A percentile compares a stretch with the other conserved stretches of the same genome.
These are phyloP conservation scores for Spergularia bocconei DNA, from an alignment of 148 eudicot genomes.

Conservation along the genomic window DNA sequence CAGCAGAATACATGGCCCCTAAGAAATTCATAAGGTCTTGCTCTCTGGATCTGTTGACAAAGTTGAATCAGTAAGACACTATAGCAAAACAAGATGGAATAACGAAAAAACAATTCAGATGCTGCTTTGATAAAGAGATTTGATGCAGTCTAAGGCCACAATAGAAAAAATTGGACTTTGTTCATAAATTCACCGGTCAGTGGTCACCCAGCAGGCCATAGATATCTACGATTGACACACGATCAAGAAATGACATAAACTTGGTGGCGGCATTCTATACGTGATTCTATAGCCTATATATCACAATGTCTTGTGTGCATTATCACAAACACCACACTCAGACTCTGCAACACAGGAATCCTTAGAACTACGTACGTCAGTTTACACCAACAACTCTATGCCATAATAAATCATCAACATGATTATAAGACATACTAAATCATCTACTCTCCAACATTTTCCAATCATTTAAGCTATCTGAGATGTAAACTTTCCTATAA, in stretches of 20 bases:
- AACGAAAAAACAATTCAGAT: too few relatives aligned
- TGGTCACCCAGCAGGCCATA: too few relatives aligned
- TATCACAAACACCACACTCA: not conserved
- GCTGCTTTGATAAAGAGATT: too few relatives aligned
- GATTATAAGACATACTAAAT: not conserved
- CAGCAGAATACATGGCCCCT: constrained; percentile 60
- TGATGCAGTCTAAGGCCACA: too few relatives aligned
- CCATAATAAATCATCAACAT: not conserved
- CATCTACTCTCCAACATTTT: not conserved
- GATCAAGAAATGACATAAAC: too few relatives aligned
- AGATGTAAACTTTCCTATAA: not conserved
- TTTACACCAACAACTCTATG: not conserved
- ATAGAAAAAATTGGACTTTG: too few relatives aligned
- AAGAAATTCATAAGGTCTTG: constrained; percentile 61
- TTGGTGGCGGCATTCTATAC: too few relatives aligned
- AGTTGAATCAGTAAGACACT: constrained; percentile 6
- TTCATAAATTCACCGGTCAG: too few relatives aligned
- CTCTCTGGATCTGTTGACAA: constrained; percentile 38
- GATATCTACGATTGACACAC: too few relatives aligned
- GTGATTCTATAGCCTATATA: too few relatives aligned
- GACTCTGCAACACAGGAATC: not conserved
- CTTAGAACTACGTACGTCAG: not conserved
- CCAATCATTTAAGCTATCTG: not conserved
- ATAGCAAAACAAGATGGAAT: not conserved
- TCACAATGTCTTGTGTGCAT: too few relatives aligned